A percentile compares a stretch with the other conserved stretches of the same genome.
phyloP scores from a whole-genome alignment of 257 asterid genomes.

The Solanum pimpinellifolium region DNA sequence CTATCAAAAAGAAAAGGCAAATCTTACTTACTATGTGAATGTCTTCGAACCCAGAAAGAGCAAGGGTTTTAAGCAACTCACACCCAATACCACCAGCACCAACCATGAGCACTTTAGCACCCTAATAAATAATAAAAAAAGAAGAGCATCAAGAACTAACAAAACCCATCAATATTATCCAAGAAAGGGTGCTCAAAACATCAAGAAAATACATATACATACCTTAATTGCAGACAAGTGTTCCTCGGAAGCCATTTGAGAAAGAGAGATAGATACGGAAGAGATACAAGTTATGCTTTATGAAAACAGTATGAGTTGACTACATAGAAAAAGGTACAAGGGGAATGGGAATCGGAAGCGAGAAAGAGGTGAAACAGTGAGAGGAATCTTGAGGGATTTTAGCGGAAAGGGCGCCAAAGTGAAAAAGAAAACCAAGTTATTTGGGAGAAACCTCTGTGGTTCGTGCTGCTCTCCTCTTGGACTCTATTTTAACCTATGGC shows the following conservation, averaged over 20 bases:
- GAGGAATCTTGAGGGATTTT: conserved; percentile 21
- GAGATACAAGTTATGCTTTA: background rate
- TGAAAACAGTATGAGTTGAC: background rate
- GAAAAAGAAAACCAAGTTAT: background rate
- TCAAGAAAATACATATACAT: background rate
- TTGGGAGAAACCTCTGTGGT: background rate
- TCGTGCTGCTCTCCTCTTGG: background rate
- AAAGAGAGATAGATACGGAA: background rate
- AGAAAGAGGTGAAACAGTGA: background rate
- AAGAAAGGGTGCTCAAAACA: background rate
- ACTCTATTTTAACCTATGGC: background rate
- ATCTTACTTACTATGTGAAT: conserved; percentile 70
- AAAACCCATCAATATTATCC: background rate
- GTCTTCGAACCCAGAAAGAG: conserved; percentile 80
- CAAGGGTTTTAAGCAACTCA: conserved; percentile 90
- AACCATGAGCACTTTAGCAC: conserved; percentile 89
- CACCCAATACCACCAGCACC: conserved; percentile 99
- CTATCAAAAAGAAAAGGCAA: background rate
- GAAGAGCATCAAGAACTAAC: background rate
- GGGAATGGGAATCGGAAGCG: conserved; percentile 10
- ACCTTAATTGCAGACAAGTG: conserved; percentile 64
- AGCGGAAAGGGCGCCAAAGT: conserved; percentile 51
- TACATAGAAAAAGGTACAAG: background rate
- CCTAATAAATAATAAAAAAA: conserved; percentile 33
- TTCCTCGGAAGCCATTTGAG: conserved; percentile 54